Percentiles rank a stretch among this genome's conserved stretches.
Evolutionary conservation across 371 early-diverging fungal species (phyloP).

Genomic region (Blakeslea trispora): DNA sequence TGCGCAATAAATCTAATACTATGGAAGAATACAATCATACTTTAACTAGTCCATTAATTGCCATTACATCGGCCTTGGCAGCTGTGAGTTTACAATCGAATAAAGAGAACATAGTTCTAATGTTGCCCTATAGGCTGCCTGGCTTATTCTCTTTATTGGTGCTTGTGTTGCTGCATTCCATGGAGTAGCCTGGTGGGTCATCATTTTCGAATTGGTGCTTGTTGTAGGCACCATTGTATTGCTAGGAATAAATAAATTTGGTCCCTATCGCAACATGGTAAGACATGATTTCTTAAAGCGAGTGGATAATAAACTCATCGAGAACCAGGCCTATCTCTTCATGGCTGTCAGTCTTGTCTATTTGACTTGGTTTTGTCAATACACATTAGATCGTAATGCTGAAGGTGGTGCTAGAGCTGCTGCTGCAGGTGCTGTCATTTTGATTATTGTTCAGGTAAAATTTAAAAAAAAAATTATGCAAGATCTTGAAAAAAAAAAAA

Average conservation of each 20-base stretch:
- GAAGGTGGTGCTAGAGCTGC: constrained; percentile 39
- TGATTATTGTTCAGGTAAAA: constrained; percentile 60
- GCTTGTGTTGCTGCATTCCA: constrained; percentile 52
- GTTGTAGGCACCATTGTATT: constrained; percentile 44
- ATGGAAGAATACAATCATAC: constrained; percentile 17
- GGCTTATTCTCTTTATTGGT: constrained; percentile 70
- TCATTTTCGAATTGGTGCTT: constrained; percentile 62
- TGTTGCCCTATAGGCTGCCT: constrained; percentile 52
- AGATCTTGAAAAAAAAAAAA: constrained; percentile 4
- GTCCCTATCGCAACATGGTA: constrained; percentile 35
- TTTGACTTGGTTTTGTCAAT: constrained; percentile 45
- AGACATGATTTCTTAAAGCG: background rate
- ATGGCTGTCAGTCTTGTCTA: constrained; percentile 58
- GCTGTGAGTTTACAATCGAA: constrained; percentile 5
- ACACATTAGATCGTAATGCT: constrained; percentile 9
- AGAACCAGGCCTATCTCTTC: constrained; percentile 52
- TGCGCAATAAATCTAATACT: background rate
- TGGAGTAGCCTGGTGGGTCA: constrained; percentile 58
- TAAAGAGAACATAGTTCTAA: background rate
- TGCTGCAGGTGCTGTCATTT: constrained; percentile 63
- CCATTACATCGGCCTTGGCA: constrained; percentile 13
- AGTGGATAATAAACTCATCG: background rate
- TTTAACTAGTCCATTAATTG: constrained; percentile 19
- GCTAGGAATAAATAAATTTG: constrained; percentile 28
- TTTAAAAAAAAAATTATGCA: background rate